Evolutionary conservation across 495 filamentous ascomycete genomes (phyloP), one percentile per base, ranked within the genome.

Genomic region (Copromyces sp.): DNA sequence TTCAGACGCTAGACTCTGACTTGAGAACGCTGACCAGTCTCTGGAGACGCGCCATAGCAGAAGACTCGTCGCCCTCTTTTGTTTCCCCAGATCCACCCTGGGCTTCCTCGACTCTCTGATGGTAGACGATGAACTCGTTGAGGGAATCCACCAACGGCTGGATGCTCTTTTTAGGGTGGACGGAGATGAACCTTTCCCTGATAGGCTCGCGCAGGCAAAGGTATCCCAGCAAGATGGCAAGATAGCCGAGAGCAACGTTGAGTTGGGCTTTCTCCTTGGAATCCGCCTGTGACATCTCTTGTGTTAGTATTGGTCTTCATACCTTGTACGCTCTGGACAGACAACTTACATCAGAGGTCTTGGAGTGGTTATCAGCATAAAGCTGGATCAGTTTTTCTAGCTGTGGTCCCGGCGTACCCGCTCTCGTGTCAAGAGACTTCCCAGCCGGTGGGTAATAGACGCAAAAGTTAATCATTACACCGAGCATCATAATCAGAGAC

Each of bases 221-320:
- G 69, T 91, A 93, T 38, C 93, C 91, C 12, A 99, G 83, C 4
- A 98, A 84, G 5, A 98, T 89, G 1, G 95, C 89, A 53, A 99
- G 85, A 77, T 97, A 99, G 38, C 96, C 96, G 72, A 94, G 90
- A 3, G 93, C 92, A 39, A 99, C 94, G 79, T 95, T 97, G 69
- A 90, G 87, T 69, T 91, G 90, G n/a, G 90, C 90, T 76, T 93
- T 93, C 78, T 93, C 86, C 77, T 94, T 87, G 0, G 94, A 95
- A 79, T 93, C 89, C 71, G 92, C 94, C 93, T 97, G 74, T 24
- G 24, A 32, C 9, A 29, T 73, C 7, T 35, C 40, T 17, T 71
- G 24, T n/a, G 39, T 74, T 68, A 71, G 59, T 71, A 83, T 38
- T 8, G 14, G 32, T 42, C 3, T 84, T 88, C 86, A 80, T 88